Evolutionary conservation across 2,329 filamentous ascomycete genomes (phyloP), one percentile per base, ranked within the genome.

Genomic region (Thelonectria rubi): DNA sequence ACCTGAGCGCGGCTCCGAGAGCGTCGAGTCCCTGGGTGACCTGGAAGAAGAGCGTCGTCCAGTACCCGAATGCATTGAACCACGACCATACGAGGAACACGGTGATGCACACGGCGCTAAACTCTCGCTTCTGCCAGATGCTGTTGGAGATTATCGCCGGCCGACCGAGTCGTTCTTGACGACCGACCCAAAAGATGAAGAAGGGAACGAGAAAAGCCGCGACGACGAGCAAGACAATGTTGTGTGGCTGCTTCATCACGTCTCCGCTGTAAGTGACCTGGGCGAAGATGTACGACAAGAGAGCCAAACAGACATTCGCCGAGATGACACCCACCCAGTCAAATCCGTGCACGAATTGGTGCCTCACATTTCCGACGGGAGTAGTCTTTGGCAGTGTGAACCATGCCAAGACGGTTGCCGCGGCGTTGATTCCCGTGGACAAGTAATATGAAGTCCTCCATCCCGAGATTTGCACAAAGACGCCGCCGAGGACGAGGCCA

Each of bases 121-220:
- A 88, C 10, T 79, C 73, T 0, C 73, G 72, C 39, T 86, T 85
- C n/a, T 73, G 77, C 86, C 86, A 88, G 0, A 88, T 72, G 0
- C 79, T 80, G 67, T 87, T 87, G 0, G 85, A 85, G 26, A 88
- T 86, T 3, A 65, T 49, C 6, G 58, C 61, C 11, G 63, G 63
- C 1, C 54, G 57, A 12, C 54, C 45, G 12, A 55, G 49, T 11
- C 55, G 58, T 18, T 60, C 63, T 43, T 65, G 63, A 5, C 53
- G 54, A 6, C 57, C 57, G 11, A 58, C 50, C 63, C 63, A 65
- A 12, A 64, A 56, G 42, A 61, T 20, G 39, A 65, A 65, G 34
- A 57, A 56, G 18, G 55, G 49, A 15, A 65, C 37, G 11, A 61
- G 34, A 18, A 58, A 17, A 2, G 59, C 40, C 4, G 60, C 52